phyloP scores from a whole-genome alignment of 306 rosid species.

The Cicer judaicum region DNA sequence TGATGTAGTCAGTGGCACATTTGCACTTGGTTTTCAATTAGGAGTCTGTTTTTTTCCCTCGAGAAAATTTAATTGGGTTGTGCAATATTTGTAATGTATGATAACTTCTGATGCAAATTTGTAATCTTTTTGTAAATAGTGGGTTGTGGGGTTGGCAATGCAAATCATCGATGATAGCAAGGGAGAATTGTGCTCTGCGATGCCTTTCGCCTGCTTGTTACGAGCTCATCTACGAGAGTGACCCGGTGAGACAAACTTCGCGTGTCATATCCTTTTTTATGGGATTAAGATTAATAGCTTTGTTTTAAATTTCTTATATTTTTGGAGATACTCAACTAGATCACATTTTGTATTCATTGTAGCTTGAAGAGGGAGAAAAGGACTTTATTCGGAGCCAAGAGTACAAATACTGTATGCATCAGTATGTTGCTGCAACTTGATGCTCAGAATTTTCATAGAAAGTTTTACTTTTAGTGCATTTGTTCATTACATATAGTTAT shows the following conservation, averaged over 20 bases:
- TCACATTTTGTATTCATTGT: slow-evolving; percentile 38
- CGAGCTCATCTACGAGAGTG: slow-evolving; percentile 76
- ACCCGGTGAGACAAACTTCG: slow-evolving; percentile 68
- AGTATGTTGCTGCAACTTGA: slow-evolving; percentile 59
- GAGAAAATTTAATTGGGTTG: neutral
- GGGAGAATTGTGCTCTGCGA: slow-evolving; percentile 87
- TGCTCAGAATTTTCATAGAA: slow-evolving; percentile 30
- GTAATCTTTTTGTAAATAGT: slow-evolving; percentile 44
- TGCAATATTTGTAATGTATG: neutral
- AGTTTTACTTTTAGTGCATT: neutral
- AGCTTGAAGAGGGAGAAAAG: slow-evolving; percentile 98
- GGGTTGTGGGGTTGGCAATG: slow-evolving; percentile 91
- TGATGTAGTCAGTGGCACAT: neutral
- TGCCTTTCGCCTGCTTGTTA: slow-evolving; percentile 88
- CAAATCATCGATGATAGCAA: slow-evolving; percentile 71
- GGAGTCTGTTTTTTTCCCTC: neutral
- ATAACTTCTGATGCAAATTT: neutral
- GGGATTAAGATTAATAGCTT: neutral
- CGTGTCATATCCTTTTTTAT: slow-evolving; percentile 5
- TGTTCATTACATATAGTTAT: slow-evolving; percentile 1
- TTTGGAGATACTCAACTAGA: slow-evolving; percentile 23
- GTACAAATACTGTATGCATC: slow-evolving; percentile 82
- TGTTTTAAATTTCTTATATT: slow-evolving; percentile 14
- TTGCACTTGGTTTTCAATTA: neutral
- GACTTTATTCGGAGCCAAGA: slow-evolving; percentile 82